Evolutionary conservation across 2,329 filamentous ascomycete genomes (phyloP), one percentile per base, ranked within the genome.

Genomic region (Sporothrix inflata): DNA sequence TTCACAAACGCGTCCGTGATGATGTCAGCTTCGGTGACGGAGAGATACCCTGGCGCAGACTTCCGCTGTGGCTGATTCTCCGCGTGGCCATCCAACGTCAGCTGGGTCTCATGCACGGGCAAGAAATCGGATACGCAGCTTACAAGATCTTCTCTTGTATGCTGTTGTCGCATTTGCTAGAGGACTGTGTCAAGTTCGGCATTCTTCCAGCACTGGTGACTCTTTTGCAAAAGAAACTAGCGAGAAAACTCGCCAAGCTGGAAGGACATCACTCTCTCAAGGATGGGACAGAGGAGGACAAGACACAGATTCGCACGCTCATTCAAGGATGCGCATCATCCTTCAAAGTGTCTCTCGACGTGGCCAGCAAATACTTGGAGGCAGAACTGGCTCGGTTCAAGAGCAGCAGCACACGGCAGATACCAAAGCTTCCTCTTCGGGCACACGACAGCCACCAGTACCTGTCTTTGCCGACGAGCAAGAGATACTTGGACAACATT

Each of bases 1-100:
- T 91, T 1, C 81, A 81, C 0, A 93, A 93, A 76, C 82, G 85
- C 1, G 84, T 92, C 0, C 83, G 88, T 0, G 91, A 92, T 67
- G 89, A 91, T n/a, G 85, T 91, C 0, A 83, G 83, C 14, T 85
- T 87, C 77, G 77, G 79, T 0, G 77, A 84, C 0, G 81, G 83
- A 0, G 78, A 83, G 0, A 77, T 82, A 0, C 90, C 90, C 0
- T 93, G 90, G 90, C 83, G 90, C 21, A 82, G 91, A 49, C 85
- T 85, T 1, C 84, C 90, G 0, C 84, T 87, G 68, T 93, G 89
- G 86, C 84, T 93, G 0, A 80, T 89, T 0, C 78, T 92, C 4
- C 86, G 89, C 0, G 88, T 92, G 1, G 82, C 84, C 0, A 75
- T 88, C 1, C 84, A 89, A 66, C 83, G 89, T 0, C 82, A 85